These are phyloP conservation scores for Phytopythium cucurbitacearum DNA, from an alignment of 352 stramenopile species.

Conservation along the genomic window DNA sequence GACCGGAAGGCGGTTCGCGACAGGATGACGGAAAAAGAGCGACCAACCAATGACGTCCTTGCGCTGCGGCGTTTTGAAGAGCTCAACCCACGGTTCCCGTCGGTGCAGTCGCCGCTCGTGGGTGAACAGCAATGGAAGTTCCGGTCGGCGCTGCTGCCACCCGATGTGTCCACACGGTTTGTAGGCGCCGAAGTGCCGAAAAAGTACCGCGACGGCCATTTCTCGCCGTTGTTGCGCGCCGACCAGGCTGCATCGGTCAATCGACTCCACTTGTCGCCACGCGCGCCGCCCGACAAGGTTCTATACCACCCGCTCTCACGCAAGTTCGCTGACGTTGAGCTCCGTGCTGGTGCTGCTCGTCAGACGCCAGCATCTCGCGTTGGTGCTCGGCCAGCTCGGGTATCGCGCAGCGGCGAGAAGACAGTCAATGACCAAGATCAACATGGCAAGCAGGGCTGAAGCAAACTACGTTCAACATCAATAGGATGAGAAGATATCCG, in stretches of 20 bases:
- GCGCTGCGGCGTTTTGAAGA: slow-evolving; percentile 30
- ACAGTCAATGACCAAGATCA: too few relatives aligned
- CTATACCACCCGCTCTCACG: slow-evolving; percentile 20
- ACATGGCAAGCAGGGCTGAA: background rate
- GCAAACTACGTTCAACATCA: background rate
- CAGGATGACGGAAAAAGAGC: too few relatives aligned
- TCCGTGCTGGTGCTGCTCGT: background rate
- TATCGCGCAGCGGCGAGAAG: too few relatives aligned
- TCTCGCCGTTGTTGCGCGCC: slow-evolving; percentile 39
- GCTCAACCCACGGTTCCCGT: slow-evolving; percentile 62
- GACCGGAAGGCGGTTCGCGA: background rate
- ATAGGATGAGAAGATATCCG: too few relatives aligned
- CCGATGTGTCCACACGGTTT: slow-evolving; percentile 48
- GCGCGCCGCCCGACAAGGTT: slow-evolving; percentile 8
- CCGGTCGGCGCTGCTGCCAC: slow-evolving; percentile 37
- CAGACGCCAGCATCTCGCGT: background rate
- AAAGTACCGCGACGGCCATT: slow-evolving; percentile 48
- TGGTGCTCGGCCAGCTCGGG: too few relatives aligned
- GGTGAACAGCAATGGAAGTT: slow-evolving; percentile 49
- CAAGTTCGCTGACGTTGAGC: slow-evolving; percentile 14
- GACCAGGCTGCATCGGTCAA: slow-evolving; percentile 47
- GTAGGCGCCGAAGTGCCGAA: slow-evolving; percentile 46
- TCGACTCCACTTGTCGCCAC: slow-evolving; percentile 33
- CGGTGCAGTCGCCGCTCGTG: slow-evolving; percentile 36
- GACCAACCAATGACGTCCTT: background rate